Percentiles rank a stretch among this genome's conserved stretches.
Conservation (phyloP, 108 stramenopile species). For the Hondaea fermentalgiana region DNA sequence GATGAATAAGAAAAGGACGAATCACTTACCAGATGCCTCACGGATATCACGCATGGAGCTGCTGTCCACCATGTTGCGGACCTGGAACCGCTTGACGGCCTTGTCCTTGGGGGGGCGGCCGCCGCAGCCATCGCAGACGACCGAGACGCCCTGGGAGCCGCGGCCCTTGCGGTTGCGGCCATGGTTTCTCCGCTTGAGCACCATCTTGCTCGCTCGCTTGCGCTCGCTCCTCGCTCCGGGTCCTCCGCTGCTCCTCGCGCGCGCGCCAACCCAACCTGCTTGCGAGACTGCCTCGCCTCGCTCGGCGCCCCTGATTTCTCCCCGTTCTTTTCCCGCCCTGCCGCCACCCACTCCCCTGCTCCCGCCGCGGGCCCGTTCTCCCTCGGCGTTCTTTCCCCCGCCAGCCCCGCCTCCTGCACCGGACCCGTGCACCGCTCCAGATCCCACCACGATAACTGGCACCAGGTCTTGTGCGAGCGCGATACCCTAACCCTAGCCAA, state of each 20-base stretch:
- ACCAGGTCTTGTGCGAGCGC: too few relatives aligned
- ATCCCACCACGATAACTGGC: accelerated
- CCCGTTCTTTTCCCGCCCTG: neutral
- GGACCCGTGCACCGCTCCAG: too few relatives aligned
- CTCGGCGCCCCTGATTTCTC: neutral
- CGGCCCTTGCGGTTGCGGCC: constrained; percentile 99
- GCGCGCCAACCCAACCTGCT: neutral
- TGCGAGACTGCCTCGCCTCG: neutral
- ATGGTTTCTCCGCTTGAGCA: constrained; percentile 97
- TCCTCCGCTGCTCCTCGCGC: neutral
- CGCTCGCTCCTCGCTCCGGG: neutral
- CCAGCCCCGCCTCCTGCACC: too few relatives aligned
- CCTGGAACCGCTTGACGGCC: constrained; percentile 99
- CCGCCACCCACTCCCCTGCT: neutral
- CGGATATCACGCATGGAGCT: constrained; percentile 95
- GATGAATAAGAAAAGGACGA: neutral
- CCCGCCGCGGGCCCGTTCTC: too few relatives aligned
- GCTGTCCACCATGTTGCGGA: constrained; percentile 98
- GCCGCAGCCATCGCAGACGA: constrained; percentile 92
- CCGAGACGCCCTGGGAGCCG: constrained; percentile 91
- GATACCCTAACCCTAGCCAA: too few relatives aligned
- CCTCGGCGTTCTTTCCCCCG: too few relatives aligned
- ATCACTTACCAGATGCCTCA: constrained; percentile 66
- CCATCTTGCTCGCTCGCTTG: constrained; percentile 58
- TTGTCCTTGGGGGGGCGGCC: constrained; percentile 99